Evolutionary conservation across 2,329 filamentous ascomycete genomes (phyloP).

Genomic region (Nothomitra cinnamomea): DNA sequence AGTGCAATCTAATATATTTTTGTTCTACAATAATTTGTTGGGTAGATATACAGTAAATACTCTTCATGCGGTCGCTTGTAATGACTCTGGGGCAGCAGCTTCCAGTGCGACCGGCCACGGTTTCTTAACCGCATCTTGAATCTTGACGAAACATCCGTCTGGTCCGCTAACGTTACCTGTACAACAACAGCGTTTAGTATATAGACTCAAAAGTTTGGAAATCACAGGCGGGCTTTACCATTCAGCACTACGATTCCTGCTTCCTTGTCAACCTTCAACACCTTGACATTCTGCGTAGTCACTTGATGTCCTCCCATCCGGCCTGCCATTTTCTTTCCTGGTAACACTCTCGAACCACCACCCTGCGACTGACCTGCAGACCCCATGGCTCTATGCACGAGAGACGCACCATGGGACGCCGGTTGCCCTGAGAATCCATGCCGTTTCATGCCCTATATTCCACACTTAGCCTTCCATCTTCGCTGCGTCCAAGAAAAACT

Average conservation of each 20-base stretch:
- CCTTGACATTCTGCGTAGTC: conserved; percentile 80
- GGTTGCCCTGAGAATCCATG: conserved; percentile 81
- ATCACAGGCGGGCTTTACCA: conserved; percentile 32
- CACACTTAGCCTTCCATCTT: conserved; percentile 6
- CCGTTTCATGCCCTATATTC: conserved; percentile 66
- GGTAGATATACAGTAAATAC: too few species aligned
- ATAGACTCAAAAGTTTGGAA: neutral
- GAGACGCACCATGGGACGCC: conserved; percentile 86
- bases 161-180: conserved; percentile 63
- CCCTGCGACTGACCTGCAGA: conserved; percentile 81
- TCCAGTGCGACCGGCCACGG: conserved; percentile 40
- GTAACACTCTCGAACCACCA: conserved; percentile 76
- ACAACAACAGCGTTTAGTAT: conserved; percentile 6
- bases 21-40: too few species aligned
- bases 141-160: conserved; percentile 66
- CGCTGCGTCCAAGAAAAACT: too few species aligned
- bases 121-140: conserved; percentile 88
- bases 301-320: conserved; percentile 82
- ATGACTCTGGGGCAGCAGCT: neutral
- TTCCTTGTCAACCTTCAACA: conserved; percentile 73
- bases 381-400: conserved; percentile 84
- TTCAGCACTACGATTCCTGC: conserved; percentile 79
- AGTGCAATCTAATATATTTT: too few species aligned
- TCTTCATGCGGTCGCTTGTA: neutral
- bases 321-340: conserved; percentile 96